Conservation (phyloP, 805 yeast genomes). For the Candida anglica region DNA sequence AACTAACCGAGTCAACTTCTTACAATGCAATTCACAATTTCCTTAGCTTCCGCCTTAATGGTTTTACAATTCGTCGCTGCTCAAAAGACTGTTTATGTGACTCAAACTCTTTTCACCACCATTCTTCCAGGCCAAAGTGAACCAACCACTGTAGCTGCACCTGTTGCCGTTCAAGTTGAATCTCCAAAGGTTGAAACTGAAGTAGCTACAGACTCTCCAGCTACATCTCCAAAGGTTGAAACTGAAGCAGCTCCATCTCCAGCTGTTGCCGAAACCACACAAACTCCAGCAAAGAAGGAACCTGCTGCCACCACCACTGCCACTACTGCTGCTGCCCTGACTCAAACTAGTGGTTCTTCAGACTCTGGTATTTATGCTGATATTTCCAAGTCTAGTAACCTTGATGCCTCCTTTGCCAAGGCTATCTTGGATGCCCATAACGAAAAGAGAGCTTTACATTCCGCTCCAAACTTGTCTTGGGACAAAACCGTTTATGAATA, state of each 20-base stretch:
- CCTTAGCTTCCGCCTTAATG: slow-evolving; percentile 14
- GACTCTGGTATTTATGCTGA: slow-evolving; percentile 13
- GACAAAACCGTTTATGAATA: slow-evolving; percentile 43
- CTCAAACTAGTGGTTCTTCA: slow-evolving; percentile 6
- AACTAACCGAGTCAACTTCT: not conserved
- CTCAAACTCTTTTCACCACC: slow-evolving; percentile 22
- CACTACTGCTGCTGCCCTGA: slow-evolving; percentile 3
- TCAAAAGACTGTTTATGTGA: slow-evolving; percentile 21
- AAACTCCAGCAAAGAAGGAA: slow-evolving; percentile 1
- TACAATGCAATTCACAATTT: slow-evolving; percentile 4
- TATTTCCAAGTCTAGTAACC: slow-evolving; percentile 9
- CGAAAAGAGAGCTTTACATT: slow-evolving; percentile 49
- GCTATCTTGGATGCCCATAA: slow-evolving; percentile 61
- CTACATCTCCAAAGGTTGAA: slow-evolving; percentile 11
- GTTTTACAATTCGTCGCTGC: slow-evolving; percentile 19
- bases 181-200: slow-evolving; percentile 3
- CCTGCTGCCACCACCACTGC: slow-evolving; percentile 6
- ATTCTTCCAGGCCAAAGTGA: slow-evolving; percentile 13
- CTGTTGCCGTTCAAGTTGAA: slow-evolving; percentile 7
- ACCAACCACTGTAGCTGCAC: slow-evolving; percentile 2
- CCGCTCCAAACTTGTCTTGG: slow-evolving; percentile 55
- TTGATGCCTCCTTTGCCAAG: slow-evolving; percentile 31
- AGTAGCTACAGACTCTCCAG: slow-evolving; percentile 2
- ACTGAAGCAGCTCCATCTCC: slow-evolving; percentile 4
- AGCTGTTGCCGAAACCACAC: slow-evolving; percentile 7